A percentile compares a stretch with the other conserved stretches of the same genome.
These are phyloP conservation scores for Chamaenerion angustifolium DNA, from an alignment of 345 rosid species.

Conservation along the genomic window DNA sequence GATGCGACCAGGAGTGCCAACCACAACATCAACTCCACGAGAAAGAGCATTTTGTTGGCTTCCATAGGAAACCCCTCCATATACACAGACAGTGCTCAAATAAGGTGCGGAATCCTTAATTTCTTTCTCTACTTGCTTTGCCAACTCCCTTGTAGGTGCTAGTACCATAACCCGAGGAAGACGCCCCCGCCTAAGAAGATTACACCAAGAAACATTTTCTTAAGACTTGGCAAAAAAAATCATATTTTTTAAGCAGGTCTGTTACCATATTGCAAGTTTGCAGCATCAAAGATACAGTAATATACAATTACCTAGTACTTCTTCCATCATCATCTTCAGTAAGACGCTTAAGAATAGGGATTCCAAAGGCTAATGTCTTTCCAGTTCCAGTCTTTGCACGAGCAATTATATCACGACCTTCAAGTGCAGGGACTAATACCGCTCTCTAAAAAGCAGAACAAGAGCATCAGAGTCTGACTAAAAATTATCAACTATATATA, in stretches of 20 bases:
- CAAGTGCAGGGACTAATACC: conserved; percentile 67
- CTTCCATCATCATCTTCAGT: conserved; percentile 42
- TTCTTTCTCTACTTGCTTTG: conserved; percentile 95
- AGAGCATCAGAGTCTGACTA: too few relatives aligned
- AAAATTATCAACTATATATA: too few relatives aligned
- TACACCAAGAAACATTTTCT: too few relatives aligned
- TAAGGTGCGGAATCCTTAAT: conserved; percentile 84
- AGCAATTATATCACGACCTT: conserved; percentile 85
- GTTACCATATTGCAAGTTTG: background rate
- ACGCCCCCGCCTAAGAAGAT: conserved; percentile 38
- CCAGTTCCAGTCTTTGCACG: conserved; percentile 99
- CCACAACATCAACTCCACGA: conserved; percentile 93
- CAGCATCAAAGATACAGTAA: too few relatives aligned
- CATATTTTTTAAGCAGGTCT: background rate
- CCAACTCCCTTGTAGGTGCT: conserved; percentile 86
- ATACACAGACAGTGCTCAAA: conserved; percentile 73
- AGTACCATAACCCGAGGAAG: conserved; percentile 71
- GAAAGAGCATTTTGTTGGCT: conserved; percentile 70
- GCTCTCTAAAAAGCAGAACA: conserved; percentile 41
- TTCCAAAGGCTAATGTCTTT: conserved; percentile 96
- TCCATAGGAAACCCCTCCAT: conserved; percentile 88
- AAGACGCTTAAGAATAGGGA: conserved; percentile 72
- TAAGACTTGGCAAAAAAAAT: background rate
- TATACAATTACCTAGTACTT: conserved; percentile 31
- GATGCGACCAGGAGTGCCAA: conserved; percentile 94